Evolutionary conservation across 2,329 filamentous ascomycete species (phyloP), one percentile per base, ranked within the genome.

Genomic region (Penicillium sp.): DNA sequence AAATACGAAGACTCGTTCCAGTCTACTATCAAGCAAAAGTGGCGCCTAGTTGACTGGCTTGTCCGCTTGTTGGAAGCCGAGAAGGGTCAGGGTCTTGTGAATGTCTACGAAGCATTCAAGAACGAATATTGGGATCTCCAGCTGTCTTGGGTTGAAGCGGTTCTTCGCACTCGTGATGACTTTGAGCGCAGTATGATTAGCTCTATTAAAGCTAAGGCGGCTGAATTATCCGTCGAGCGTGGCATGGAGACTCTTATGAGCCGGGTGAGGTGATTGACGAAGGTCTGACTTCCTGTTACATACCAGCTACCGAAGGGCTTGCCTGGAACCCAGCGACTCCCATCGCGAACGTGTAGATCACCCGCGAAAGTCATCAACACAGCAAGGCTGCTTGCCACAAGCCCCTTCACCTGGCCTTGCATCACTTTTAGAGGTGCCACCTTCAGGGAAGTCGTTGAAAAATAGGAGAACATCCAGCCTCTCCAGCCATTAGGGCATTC

Each of bases 181-280:
- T 98, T 96, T 79, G 95, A 98, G 77, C 84, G 94, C 68, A 85
- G 86, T 62, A 92, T 98, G 91, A 78, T 98, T 65, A 95, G 92
- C 73, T 85, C 87, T 19, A 89, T 98, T 52, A 98, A 98, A 82
- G 87, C 88, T 2, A 87, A 89, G 74, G 94, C 93, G n/a, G 93
- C 92, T 7, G 91, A 92, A 77, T 85, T 96, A 68, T 88, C 90
- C 61, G 88, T 93, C 1, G 89, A 90, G 64, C 85, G 93, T 64
- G 93, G 92, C 0, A 79, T 86, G 19, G 94, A 98, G 79, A 98
- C 95, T 2, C 91, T 99, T 64, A 97, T 99, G 94, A 88, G 91
- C 64, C 94, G 92, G 79, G 87, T 97, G 52, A 95, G 93, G 78
- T 96, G 67, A 74, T 45, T n/a, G 38, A 22, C 10, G 0, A 3